Base-by-base conservation (phyloP, 1,284 basidiomycete genomes). In the Volvariella volvacea region DNA sequence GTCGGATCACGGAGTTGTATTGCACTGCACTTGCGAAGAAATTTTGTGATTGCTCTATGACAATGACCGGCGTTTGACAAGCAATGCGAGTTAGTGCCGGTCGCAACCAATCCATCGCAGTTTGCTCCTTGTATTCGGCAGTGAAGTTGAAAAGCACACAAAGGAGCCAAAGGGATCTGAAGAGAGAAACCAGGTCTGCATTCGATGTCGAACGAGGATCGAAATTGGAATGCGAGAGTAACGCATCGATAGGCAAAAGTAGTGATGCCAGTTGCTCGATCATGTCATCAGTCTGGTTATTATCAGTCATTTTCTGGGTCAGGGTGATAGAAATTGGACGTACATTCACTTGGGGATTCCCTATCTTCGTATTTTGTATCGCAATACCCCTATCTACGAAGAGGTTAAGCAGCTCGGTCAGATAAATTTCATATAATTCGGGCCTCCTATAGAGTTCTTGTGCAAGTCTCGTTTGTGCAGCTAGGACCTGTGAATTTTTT, bases 161-260 rank as follows among this genome's bases (percentile, higher is more conserved):
- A 10, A 97, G 66, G 65, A 96, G 92, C 95, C 95, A 99, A 67
- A 94, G 76, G 60, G 92, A 93, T 39, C 94, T 80, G 76, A 97
- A 99, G 15, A 92, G 71, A 3, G 82, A 73, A 3, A 89, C 83
- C n/a, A 90, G 61, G 38, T 83, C 83, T 15, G 84, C 61, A 30
- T 75, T 62, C 10, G 69, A 50, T 32, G 84, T 76, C 1, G 88
- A 83, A 44, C 79, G 74, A 36, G 34, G 34, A n/a, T 36, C 19
- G 59, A 90, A 87, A 51, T 87, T 80, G 16, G 67, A 54, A 57
- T 94, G 90, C 30, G 76, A 68, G n/a, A 99, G 73, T 8, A 97
- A 73, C 1, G 90, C 86, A 54, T 95, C 92, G 47, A 99, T 91
- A 1, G 92, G 89, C 14, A 95, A 80, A 22, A 97, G 70, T 3